These are phyloP conservation scores for Tolypocladium inflatum DNA, from an alignment of 2,329 filamentous ascomycete genomes.

Conservation along the genomic window DNA sequence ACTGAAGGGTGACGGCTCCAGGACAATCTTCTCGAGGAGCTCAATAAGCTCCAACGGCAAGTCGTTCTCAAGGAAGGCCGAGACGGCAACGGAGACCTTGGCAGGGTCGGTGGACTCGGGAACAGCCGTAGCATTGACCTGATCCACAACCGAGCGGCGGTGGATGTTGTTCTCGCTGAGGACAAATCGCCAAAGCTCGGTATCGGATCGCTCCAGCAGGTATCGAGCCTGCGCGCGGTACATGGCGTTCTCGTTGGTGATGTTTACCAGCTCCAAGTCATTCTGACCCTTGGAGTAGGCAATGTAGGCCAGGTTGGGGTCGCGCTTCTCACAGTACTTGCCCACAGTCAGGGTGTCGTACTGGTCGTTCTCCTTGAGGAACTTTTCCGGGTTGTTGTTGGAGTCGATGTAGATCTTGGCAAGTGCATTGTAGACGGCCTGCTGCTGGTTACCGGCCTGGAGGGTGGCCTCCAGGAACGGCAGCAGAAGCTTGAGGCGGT, in stretches of 20 bases:
- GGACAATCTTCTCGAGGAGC: conserved; percentile 94
- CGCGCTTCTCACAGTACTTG: conserved; percentile 98
- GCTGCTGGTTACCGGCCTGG: conserved; percentile 84
- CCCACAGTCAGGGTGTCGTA: conserved; percentile 89
- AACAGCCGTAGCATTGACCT: conserved; percentile 91
- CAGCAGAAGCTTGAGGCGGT: conserved; percentile 87
- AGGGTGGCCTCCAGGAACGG: conserved; percentile 94
- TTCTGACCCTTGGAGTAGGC: conserved; percentile 96
- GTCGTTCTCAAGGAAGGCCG: conserved; percentile 84
- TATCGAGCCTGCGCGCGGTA: conserved; percentile 97
- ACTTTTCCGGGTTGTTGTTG: conserved; percentile 96
- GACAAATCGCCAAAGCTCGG: conserved; percentile 90
- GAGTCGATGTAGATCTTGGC: conserved; percentile 99
- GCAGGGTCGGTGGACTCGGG: conserved; percentile 87
- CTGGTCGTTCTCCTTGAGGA: conserved; percentile 93
- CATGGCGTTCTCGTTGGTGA: conserved; percentile 99
- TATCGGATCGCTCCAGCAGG: conserved; percentile 79
- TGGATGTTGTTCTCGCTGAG: conserved; percentile 94
- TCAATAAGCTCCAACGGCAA: conserved; percentile 92
- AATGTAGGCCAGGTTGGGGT: conserved; percentile 91
- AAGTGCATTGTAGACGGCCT: conserved; percentile 92
- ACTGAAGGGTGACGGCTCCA: conserved; percentile 98
- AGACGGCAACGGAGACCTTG: conserved; percentile 89
- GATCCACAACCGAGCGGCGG: conserved; percentile 85
- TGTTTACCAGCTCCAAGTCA: conserved; percentile 90